Evolutionary conservation across 768 basidiomycete species (phyloP).

Genomic region (Neoboletus subvelutipes): DNA sequence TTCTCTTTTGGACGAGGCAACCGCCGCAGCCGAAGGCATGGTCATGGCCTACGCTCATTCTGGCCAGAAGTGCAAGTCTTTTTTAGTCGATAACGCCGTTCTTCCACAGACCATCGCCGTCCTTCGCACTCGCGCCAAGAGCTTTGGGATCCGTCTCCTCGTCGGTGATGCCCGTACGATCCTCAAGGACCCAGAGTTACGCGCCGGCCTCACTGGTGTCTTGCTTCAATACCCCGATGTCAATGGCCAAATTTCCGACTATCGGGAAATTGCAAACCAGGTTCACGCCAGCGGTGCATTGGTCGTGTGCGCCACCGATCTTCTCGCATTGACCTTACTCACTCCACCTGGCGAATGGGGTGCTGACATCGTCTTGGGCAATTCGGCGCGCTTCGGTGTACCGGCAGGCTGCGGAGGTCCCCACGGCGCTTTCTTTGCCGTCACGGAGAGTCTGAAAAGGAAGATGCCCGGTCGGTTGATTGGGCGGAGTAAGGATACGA

Average conservation of each 20-base stretch:
- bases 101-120: slow-evolving; percentile 89
- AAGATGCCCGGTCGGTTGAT: slow-evolving; percentile 99
- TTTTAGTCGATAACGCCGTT: slow-evolving; percentile 82
- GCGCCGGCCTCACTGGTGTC: slow-evolving; percentile 75
- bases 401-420: slow-evolving; percentile 97
- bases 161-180: slow-evolving; percentile 58
- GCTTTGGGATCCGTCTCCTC: slow-evolving; percentile 84
- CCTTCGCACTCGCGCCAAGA: slow-evolving; percentile 85
- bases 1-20: slow-evolving; percentile 92
- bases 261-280: slow-evolving; percentile 56
- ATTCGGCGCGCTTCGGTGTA: slow-evolving; percentile 95
- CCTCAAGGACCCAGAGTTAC: slow-evolving; percentile 51
- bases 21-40: slow-evolving; percentile 96
- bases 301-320: slow-evolving; percentile 85
- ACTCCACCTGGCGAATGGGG: slow-evolving; percentile 99
- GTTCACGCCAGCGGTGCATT: slow-evolving; percentile 78
- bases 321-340: slow-evolving; percentile 88
- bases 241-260: slow-evolving; percentile 80
- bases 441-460: slow-evolving; percentile 86
- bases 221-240: slow-evolving; percentile 95
- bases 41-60: slow-evolving; percentile 81
- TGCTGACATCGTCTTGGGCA: slow-evolving; percentile 92
- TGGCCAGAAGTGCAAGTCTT: slow-evolving; percentile 72
- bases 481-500: slow-evolving; percentile 81
- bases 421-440: slow-evolving; percentile 96